Evolutionary conservation across 441 rosid genomes (phyloP).

Genomic region (Syzygium syzygioides): DNA sequence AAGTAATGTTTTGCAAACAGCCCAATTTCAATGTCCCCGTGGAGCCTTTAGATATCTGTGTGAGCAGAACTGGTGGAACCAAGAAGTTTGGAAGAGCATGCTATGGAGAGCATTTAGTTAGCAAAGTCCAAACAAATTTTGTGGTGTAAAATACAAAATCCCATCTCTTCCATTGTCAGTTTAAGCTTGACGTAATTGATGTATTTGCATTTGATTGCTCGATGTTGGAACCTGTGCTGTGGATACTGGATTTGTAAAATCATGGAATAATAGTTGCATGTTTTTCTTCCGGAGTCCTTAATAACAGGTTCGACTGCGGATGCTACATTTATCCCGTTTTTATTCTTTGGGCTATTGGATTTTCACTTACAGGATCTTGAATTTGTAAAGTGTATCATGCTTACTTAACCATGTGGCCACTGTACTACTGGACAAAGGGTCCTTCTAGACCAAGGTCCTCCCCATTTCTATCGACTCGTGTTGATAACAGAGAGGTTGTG

Average conservation of each 20-base stretch:
- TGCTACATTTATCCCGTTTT: background rate
- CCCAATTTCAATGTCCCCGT: slow-evolving; percentile 56
- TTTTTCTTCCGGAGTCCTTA: background rate
- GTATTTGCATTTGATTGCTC: background rate
- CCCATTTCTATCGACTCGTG: background rate
- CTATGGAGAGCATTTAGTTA: slow-evolving; percentile 76
- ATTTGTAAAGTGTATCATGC: background rate
- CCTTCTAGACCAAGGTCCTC: background rate
- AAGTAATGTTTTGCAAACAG: slow-evolving; percentile 21
- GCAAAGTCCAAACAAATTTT: slow-evolving; percentile 70
- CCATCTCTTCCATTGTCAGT: background rate
- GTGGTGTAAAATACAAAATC: slow-evolving; percentile 5
- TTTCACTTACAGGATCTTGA: background rate
- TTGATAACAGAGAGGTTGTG: background rate
- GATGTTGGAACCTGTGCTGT: background rate
- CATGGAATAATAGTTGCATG: background rate
- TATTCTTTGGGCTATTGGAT: background rate
- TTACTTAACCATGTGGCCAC: background rate
- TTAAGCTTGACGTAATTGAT: background rate
- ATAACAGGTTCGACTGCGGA: background rate
- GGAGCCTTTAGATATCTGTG: slow-evolving; percentile 69
- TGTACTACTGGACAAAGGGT: background rate
- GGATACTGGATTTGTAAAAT: background rate
- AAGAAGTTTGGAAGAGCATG: slow-evolving; percentile 47
- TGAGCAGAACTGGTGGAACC: slow-evolving; percentile 36